Evolutionary conservation across 306 rosid genomes (phyloP), one percentile per base, ranked within the genome.

Genomic region (Glycine tomentella): DNA sequence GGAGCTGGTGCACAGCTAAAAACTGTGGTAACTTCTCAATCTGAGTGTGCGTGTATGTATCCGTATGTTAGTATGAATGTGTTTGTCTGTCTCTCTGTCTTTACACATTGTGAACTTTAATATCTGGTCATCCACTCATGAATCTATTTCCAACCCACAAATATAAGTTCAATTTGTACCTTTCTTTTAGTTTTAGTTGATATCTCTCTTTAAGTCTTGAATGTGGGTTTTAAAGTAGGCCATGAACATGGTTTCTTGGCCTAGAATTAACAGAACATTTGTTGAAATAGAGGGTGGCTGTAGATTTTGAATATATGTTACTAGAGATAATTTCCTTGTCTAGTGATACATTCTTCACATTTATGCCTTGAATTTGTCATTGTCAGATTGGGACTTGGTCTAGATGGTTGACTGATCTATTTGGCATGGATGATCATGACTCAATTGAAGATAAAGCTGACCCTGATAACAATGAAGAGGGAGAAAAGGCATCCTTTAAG

Each of bases 1-100:
- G 97, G 94, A 80, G 93, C 93, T 17, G 97, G 98, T 50, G 97
- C 94, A 55, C 92, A 82, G 80, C 90, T 93, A 78, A 93, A 93
- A 87, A 89, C 83, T 82, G 91, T 87, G 78, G 98, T 93, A 91
- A 89, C 56, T 55, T 71, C 63, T 62, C 34, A 59, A 59, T 64
- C 2, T 34, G 5, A 6, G 10, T 36, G 10, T 36, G 25, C 7
- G 3, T 7, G 10, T 10, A 3, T 9, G 8, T 17, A 4, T 38
- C 42, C 4, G 42, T 38, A 3, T 38, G 42, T 38, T 38, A 3
- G 42, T 38, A 20, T 20, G 20, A 20, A 20, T 20, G 20, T 20
- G 20, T 20, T 20, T 20, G 5, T 57, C 0, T 57, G 7, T 55
- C 20, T 55, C 0, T 57, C 7, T 55, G 10, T 20, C 20, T 58